Conservation (phyloP, 73 alveolate species). For the Breviolum minutum region DNA sequence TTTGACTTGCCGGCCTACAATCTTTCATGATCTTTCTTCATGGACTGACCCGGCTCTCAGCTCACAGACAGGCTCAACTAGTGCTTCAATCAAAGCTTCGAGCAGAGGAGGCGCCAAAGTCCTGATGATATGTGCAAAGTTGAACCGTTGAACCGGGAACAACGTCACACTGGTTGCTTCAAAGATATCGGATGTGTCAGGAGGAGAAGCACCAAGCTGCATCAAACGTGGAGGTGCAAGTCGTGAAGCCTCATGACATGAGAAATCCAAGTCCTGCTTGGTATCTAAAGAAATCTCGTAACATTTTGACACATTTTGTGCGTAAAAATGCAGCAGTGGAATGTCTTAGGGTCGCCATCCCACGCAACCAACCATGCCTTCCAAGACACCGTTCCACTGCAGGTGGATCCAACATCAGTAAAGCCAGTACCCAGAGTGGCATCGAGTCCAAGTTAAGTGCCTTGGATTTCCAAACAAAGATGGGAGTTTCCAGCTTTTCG, state of each 20-base stretch:
- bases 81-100: conserved; percentile 17
- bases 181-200: no score
- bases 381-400: background rate
- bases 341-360: background rate
- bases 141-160: no score
- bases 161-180: no score
- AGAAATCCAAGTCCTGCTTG: background rate
- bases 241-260: background rate
- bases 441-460: background rate
- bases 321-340: background rate
- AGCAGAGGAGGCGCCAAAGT: background rate
- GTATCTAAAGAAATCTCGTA: no score
- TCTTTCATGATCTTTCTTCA: no score
- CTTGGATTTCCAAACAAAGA: background rate
- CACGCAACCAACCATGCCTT: background rate
- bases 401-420: conserved; percentile 3
- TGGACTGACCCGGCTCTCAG: no score
- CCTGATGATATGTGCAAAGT: background rate
- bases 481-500: background rate
- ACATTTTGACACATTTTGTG: no score
- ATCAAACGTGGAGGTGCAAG: no score
- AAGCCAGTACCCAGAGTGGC: background rate
- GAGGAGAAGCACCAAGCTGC: no score
- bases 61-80: background rate
- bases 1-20: no score